These are phyloP conservation scores for Oenanthe javanica DNA, from an alignment of 140 eudicot genomes.

Conservation along the genomic window DNA sequence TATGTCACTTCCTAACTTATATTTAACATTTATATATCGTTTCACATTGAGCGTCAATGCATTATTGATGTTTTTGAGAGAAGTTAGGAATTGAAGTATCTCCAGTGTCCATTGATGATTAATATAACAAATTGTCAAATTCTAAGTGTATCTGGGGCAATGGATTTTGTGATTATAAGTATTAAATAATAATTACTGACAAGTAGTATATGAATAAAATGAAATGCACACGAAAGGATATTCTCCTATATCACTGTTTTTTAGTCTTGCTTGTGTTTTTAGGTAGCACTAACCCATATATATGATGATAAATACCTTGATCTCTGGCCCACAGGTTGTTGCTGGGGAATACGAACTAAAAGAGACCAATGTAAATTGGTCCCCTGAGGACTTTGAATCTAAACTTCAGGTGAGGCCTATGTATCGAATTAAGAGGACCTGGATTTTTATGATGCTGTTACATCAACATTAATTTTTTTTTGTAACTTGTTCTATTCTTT, in stretches of 20 bases:
- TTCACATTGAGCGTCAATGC: background rate
- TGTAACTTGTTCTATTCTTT: background rate
- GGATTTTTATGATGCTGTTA: background rate
- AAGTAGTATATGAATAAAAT: background rate
- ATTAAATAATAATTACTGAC: background rate
- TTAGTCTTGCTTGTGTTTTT: background rate
- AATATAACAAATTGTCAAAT: background rate
- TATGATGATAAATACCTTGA: background rate
- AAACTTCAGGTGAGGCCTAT: conserved; percentile 60
- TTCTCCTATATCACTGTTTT: background rate
- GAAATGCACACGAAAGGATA: background rate
- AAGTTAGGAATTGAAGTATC: background rate
- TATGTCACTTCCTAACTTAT: too few relatives aligned
- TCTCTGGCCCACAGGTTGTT: conserved; percentile 51
- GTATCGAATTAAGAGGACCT: background rate
- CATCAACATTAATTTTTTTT: background rate
- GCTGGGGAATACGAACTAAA: conserved; percentile 96
- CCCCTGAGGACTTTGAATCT: conserved; percentile 92
- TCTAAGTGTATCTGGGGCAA: background rate
- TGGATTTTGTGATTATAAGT: background rate
- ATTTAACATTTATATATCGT: too few relatives aligned
- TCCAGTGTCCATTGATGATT: background rate
- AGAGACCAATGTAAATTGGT: conserved; percentile 83
- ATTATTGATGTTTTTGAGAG: background rate
- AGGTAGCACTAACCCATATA: background rate